A percentile compares a stretch with the other conserved stretches of the same genome.
These are phyloP conservation scores for Schwanniomyces pseudopolymorphus DNA, from an alignment of 805 yeast genomes.

Conservation along the genomic window DNA sequence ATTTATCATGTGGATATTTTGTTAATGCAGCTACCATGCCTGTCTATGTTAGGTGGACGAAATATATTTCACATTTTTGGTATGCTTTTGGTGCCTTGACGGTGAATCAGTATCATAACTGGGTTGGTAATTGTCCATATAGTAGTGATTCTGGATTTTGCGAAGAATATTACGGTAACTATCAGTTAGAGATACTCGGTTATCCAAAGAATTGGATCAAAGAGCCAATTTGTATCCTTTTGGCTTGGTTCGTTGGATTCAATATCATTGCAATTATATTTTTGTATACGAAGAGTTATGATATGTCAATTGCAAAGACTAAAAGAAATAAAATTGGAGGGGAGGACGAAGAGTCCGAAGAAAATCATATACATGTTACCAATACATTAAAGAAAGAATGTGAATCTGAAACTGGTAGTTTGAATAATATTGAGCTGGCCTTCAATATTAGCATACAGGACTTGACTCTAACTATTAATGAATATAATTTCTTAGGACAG, in stretches of 20 bases:
- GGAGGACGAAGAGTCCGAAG: slow-evolving; percentile 18
- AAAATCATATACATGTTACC: slow-evolving; percentile 3
- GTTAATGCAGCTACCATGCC: slow-evolving; percentile 74
- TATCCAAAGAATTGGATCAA: slow-evolving; percentile 63
- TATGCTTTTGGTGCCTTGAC: slow-evolving; percentile 70
- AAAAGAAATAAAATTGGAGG: slow-evolving; percentile 33
- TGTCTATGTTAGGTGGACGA: slow-evolving; percentile 83
- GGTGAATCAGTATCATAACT: slow-evolving; percentile 65
- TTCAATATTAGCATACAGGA: slow-evolving; percentile 18
- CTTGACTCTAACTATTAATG: slow-evolving; percentile 46
- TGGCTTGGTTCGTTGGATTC: slow-evolving; percentile 60
- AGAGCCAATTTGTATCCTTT: slow-evolving; percentile 59
- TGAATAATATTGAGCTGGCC: neutral
- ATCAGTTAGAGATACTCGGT: slow-evolving; percentile 57
- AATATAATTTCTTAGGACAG: slow-evolving; percentile 22
- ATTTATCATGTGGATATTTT: slow-evolving; percentile 80
- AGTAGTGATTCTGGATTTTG: slow-evolving; percentile 22
- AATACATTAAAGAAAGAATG: neutral
- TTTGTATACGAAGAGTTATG: slow-evolving; percentile 49
- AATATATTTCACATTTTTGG: slow-evolving; percentile 75
- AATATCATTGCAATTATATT: slow-evolving; percentile 48
- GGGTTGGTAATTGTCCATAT: slow-evolving; percentile 54
- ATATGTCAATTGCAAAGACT: slow-evolving; percentile 48
- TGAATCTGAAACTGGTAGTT: neutral
- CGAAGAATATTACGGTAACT: slow-evolving; percentile 51